Percentiles rank a stretch among this genome's conserved stretches.
These are phyloP conservation scores for Dysphania ambrosioides DNA, from an alignment of 148 eudicot species.

Conservation along the genomic window DNA sequence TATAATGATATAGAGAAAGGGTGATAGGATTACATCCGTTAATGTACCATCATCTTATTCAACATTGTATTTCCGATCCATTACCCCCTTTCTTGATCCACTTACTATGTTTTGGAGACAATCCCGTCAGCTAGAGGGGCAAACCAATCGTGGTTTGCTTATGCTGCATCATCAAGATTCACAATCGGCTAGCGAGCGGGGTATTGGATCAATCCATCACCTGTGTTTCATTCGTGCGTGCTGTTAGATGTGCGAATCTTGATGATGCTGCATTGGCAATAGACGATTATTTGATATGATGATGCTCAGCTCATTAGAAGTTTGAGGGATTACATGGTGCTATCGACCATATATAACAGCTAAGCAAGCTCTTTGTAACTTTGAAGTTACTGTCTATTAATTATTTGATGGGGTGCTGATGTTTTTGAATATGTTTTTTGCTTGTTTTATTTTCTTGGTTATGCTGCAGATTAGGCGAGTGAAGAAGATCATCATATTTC, in stretches of 20 bases:
- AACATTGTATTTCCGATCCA: no score
- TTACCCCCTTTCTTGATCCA: neutral
- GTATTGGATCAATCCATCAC: neutral
- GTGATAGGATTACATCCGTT: neutral
- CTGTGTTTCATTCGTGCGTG: neutral
- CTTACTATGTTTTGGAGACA: no score
- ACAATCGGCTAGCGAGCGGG: neutral
- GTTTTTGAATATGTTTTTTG: no score
- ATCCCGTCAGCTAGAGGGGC: neutral
- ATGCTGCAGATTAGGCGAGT: neutral
- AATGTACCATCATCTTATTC: neutral
- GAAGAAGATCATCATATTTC: neutral
- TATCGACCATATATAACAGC: no score
- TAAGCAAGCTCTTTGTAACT: no score
- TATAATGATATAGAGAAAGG: no score
- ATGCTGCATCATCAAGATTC: constrained; percentile 34
- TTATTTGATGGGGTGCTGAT: no score
- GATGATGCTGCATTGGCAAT: constrained; percentile 36
- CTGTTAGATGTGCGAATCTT: constrained; percentile 28
- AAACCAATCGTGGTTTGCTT: constrained; percentile 24
- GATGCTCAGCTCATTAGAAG: neutral
- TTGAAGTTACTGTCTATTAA: no score
- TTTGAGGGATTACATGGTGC: no score
- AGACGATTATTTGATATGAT: constrained; percentile 21
- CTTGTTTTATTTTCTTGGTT: no score